Evolutionary conservation across 1,284 basidiomycete species (phyloP).

Genomic region (Mycena sp.): DNA sequence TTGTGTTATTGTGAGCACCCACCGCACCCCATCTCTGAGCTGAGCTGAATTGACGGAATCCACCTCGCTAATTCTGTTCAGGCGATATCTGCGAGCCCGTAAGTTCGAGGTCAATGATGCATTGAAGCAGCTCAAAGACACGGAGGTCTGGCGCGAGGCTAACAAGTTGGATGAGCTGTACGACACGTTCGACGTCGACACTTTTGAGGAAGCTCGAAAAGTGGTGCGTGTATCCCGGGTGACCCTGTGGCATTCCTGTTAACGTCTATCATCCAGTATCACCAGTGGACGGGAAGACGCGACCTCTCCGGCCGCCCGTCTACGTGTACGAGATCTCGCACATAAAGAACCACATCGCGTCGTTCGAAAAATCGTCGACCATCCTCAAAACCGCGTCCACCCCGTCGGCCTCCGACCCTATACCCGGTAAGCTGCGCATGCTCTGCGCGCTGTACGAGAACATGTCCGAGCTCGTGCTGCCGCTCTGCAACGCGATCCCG

Average conservation of each 20-base stretch:
- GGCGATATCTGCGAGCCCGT: constrained; percentile 80
- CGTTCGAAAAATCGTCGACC: constrained; percentile 59
- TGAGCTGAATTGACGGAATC: background rate
- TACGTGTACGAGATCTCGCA: constrained; percentile 64
- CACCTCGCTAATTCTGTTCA: no score
- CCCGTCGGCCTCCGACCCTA: constrained; percentile 59
- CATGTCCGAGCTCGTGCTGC: constrained; percentile 22
- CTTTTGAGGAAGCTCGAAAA: constrained; percentile 70
- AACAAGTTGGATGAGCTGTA: constrained; percentile 70
- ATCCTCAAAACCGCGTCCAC: constrained; percentile 64
- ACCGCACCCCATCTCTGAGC: no score
- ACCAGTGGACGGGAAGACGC: constrained; percentile 49
- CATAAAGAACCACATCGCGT: constrained; percentile 55
- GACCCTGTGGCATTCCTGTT: background rate
- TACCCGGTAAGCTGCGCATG: constrained; percentile 27
- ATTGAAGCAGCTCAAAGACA: constrained; percentile 71
- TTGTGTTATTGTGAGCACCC: constrained; percentile 56
- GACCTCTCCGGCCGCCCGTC: constrained; percentile 64
- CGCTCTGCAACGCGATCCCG: constrained; percentile 24
- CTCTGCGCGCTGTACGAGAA: constrained; percentile 52
- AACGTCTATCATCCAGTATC: constrained; percentile 5
- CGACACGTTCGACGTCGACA: constrained; percentile 63
- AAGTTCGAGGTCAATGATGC: constrained; percentile 69
- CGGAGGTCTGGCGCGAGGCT: constrained; percentile 71
- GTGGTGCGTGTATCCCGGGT: constrained; percentile 44